Conservation (phyloP, 108 stramenopile species). For the Cyclotella atomus region DNA sequence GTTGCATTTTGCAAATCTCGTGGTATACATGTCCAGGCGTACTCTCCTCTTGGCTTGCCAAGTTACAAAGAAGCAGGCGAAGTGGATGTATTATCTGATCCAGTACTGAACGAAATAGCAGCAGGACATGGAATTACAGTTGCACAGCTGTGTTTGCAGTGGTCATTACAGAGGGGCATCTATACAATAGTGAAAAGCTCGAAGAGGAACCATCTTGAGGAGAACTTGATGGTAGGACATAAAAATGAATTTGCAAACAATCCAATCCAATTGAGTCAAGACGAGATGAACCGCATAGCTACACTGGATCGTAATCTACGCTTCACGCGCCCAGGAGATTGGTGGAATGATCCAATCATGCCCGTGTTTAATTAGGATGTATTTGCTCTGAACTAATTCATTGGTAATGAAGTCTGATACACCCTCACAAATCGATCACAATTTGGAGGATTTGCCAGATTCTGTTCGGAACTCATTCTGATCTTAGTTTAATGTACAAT, state of each 20-base stretch:
- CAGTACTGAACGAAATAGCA: conserved; percentile 57
- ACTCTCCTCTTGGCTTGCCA: conserved; percentile 80
- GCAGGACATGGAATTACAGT: conserved; percentile 48
- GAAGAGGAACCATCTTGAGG: conserved; percentile 52
- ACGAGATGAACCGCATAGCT: conserved; percentile 67
- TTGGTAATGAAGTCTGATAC: neutral
- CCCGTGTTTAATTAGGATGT: conserved; percentile 68
- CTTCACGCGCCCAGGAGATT: conserved; percentile 81
- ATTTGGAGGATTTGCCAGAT: no score
- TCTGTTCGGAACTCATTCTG: no score
- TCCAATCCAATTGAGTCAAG: conserved; percentile 12
- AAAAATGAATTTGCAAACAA: conserved; percentile 33
- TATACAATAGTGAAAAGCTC: conserved; percentile 69
- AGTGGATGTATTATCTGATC: conserved; percentile 59
- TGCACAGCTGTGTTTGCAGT: conserved; percentile 69
- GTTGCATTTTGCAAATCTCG: conserved; percentile 69
- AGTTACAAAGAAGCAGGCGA: conserved; percentile 67
- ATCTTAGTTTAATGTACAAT: no score
- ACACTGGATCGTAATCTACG: conserved; percentile 66
- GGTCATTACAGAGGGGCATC: conserved; percentile 75
- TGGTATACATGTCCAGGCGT: conserved; percentile 79
- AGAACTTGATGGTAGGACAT: conserved; percentile 45
- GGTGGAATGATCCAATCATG: conserved; percentile 64
- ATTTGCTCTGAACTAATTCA: neutral
- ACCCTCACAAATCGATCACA: no score